Base-by-base conservation (phyloP, 768 basidiomycete species). In the Lactarius akahatsu region DNA sequence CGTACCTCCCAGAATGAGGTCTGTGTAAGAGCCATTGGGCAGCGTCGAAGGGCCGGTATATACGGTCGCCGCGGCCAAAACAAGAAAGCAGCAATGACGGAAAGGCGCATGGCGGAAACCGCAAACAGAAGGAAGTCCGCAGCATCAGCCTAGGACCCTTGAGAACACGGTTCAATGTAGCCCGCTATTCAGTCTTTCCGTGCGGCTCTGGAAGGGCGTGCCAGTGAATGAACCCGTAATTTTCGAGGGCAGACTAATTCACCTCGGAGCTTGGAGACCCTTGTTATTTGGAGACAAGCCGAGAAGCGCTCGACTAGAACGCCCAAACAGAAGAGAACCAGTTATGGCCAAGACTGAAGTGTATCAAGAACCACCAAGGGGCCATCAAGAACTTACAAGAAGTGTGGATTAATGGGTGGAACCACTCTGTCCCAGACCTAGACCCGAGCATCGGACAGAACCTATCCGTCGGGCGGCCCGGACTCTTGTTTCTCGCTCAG, bases 1-100 rank as follows among this genome's bases (percentile, higher is more conserved):
- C 30, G 16, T 63, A 66, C 65, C 62, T 26, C 65, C 62, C 16
- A 63, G 61, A 32, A 66, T 56, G 34, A 66, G 43, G 10, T 38
- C 40, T 20, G 64, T 47, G 36, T 56, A 32, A 30, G 30, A 2
- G 11, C 18, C 55, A 57, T 34, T 26, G 16, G 55, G 55, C 3
- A 34, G 16, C 18, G 28, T 20, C 18, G 18, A 18, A 16, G 55
- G 55, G 30, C 32, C 30, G 30, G 55, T 34, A 16, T 20, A 34
- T 5, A 57, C 16, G 0, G 34, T 7, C 30, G 55, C 55, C 36
- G 36, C 10, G 36, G 4, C 36, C 57, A 40, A 58, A 40, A 58
- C 10, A 40, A 15, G 20, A 40, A 5, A 1, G 36, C 36, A 15
- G 30, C 57, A 11, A 58, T 16, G 11, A 40, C 1, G 36, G 34